A percentile compares a stretch with the other conserved stretches of the same genome.
Conservation (phyloP, 1,139 yeast genomes). For the Geotrichum klebahnii region DNA sequence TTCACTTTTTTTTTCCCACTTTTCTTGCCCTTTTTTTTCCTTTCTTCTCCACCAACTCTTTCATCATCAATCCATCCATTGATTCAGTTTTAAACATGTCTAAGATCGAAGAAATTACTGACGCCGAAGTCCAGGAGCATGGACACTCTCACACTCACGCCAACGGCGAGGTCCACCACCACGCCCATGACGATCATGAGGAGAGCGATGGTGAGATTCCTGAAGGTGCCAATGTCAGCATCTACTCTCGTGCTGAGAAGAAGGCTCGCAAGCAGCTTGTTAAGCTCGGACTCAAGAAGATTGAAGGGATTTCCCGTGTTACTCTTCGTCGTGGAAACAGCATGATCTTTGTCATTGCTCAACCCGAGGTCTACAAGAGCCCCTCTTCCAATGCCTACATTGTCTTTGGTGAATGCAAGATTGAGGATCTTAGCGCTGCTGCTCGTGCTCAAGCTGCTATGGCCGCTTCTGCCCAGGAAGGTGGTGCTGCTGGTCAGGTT, state of each 20-base stretch:
- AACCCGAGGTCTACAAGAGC: constrained; percentile 93
- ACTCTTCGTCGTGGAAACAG: constrained; percentile 94
- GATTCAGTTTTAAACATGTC: constrained; percentile 17
- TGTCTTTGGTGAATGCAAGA: constrained; percentile 97
- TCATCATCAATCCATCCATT: constrained; percentile 4
- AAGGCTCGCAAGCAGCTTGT: constrained; percentile 90
- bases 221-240: constrained; percentile 81
- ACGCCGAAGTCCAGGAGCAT: constrained; percentile 28
- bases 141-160: constrained; percentile 27
- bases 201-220: constrained; percentile 52
- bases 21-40: neutral
- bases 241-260: constrained; percentile 87
- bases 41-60: neutral
- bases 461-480: constrained; percentile 44
- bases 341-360: constrained; percentile 86
- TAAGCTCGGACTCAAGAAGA: constrained; percentile 86
- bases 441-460: constrained; percentile 26
- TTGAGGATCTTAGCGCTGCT: constrained; percentile 36
- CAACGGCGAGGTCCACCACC: constrained; percentile 28
- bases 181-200: constrained; percentile 34
- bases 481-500: constrained; percentile 49
- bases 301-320: constrained; percentile 91
- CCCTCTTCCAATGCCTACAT: constrained; percentile 63
- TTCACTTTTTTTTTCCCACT: neutral
- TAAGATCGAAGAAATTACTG: constrained; percentile 36